Evolutionary conservation across 352 stramenopile species (phyloP).

Genomic region (Pythium phragmiticola): DNA sequence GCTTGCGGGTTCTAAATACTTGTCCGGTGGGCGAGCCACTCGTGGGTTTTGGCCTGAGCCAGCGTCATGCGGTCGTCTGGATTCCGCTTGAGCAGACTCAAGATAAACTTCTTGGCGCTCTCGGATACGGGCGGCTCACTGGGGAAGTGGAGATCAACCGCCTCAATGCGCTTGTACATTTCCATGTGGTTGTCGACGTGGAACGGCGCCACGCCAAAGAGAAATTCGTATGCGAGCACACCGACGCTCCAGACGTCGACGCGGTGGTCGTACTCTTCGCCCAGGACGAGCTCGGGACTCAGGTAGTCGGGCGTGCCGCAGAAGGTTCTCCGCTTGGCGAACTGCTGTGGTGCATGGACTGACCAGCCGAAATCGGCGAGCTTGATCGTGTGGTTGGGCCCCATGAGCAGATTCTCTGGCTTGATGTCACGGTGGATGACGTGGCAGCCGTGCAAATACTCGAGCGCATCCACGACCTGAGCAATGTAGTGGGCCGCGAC

Average conservation of each 20-base stretch:
- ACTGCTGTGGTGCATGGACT: conserved; percentile 66
- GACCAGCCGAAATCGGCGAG: conserved; percentile 89
- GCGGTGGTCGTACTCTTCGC: conserved; percentile 58
- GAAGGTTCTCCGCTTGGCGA: conserved; percentile 63
- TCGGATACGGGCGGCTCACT: conserved; percentile 44
- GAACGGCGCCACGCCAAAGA: conserved; percentile 80
- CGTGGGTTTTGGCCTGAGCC: conserved; percentile 46
- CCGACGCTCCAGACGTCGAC: conserved; percentile 85
- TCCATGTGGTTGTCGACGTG: conserved; percentile 76
- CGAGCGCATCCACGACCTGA: conserved; percentile 76
- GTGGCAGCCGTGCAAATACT: conserved; percentile 72
- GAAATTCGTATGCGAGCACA: conserved; percentile 79
- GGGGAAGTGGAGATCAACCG: conserved; percentile 61
- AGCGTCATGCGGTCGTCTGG: conserved; percentile 65
- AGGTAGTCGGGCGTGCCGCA: conserved; percentile 87
- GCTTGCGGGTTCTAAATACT: conserved; percentile 26
- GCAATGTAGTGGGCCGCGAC: conserved; percentile 64
- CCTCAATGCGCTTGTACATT: conserved; percentile 78
- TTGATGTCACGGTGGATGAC: conserved; percentile 91
- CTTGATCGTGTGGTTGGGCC: conserved; percentile 75
- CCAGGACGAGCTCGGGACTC: conserved; percentile 78
- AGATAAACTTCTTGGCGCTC: conserved; percentile 64
- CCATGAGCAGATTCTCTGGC: conserved; percentile 84
- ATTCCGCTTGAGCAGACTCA: conserved; percentile 49
- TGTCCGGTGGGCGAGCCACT: conserved; percentile 51